Conservation (phyloP, 768 basidiomycete species). For the Cubamyces lactineus region DNA sequence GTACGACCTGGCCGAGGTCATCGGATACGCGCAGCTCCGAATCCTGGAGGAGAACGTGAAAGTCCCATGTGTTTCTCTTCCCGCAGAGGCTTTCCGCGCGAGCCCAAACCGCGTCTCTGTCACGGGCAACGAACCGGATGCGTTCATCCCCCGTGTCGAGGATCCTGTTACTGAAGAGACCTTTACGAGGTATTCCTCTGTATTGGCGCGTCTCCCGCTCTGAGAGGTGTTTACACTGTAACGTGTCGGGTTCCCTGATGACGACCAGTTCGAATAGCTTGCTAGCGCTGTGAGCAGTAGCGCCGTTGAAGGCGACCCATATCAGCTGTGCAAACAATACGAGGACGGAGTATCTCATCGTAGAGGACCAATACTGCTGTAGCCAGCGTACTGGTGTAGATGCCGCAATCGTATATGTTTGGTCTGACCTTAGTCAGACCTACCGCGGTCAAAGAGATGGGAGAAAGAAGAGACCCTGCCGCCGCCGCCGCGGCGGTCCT, state of each 20-base stretch:
- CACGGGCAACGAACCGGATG: conserved; percentile 19
- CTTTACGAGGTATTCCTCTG: conserved; percentile 16
- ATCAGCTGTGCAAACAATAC: background rate
- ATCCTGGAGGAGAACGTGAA: background rate
- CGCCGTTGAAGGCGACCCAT: background rate
- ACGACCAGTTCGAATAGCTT: conserved; percentile 28
- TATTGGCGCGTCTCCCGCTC: conserved; percentile 19
- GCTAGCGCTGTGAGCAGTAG: background rate
- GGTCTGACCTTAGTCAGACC: no score
- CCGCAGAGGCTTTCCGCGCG: conserved; percentile 17
- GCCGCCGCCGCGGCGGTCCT: no score
- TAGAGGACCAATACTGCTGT: no score
- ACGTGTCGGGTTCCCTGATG: conserved; percentile 15
- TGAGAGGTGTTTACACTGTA: conserved; percentile 24
- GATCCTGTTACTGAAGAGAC: background rate
- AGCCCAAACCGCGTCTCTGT: conserved; percentile 4
- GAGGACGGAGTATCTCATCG: no score
- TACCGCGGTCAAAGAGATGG: no score
- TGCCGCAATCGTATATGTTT: no score
- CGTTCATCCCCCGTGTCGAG: conserved; percentile 22
- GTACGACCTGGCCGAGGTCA: conserved; percentile 4
- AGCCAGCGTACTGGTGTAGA: no score
- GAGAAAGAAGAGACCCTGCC: no score
- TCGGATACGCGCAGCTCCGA: background rate
- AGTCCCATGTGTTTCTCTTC: background rate